phyloP scores from a whole-genome alignment of 345 rosid genomes.

The Hevea brasiliensis region DNA sequence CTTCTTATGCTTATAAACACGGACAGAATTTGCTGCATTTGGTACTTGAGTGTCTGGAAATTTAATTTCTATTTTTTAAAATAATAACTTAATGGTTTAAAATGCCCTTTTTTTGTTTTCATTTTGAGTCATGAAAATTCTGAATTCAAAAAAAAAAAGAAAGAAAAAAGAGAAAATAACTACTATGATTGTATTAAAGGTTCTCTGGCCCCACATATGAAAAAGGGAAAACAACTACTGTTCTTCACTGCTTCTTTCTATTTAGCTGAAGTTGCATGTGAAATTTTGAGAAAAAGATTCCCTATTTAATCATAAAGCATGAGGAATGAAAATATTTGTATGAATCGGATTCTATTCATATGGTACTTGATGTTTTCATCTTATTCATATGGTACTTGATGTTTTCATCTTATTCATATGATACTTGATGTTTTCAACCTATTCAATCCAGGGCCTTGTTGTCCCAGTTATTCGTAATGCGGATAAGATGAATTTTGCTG shows the following conservation, averaged over 20 bases:
- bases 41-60: neutral
- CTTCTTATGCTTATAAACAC: too few species aligned
- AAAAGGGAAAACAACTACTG: too few species aligned
- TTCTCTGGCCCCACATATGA: too few species aligned
- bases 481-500: constrained; percentile 77
- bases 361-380: neutral
- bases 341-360: neutral
- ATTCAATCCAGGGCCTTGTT: constrained; percentile 63
- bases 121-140: too few species aligned
- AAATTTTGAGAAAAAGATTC: too few species aligned
- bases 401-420: neutral
- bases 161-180: too few species aligned
- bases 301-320: neutral
- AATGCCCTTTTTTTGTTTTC: neutral
- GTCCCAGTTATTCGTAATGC: constrained; percentile 80
- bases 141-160: too few species aligned
- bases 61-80: neutral
- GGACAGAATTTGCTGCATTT: too few species aligned
- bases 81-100: neutral
- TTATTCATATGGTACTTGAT: neutral
- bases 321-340: neutral
- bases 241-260: too few species aligned
- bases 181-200: neutral
- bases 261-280: neutral
- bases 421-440: neutral